Conservation (phyloP, 2,329 filamentous ascomycete species). For the Xylaria sp. region DNA sequence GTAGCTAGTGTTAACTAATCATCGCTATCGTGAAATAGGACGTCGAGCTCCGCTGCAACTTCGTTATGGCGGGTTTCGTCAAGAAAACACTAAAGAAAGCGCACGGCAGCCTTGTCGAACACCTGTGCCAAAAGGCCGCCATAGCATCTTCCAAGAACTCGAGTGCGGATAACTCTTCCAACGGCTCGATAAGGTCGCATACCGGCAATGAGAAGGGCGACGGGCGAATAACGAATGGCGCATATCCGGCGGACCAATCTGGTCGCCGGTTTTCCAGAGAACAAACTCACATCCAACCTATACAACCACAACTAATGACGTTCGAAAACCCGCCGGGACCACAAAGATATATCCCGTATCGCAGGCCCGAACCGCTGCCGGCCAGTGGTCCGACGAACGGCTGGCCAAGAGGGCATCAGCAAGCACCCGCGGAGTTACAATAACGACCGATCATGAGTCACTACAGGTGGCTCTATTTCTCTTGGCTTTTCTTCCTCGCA, state of each 20-base stretch:
- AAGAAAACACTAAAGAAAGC: conserved; percentile 82
- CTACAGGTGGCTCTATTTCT: neutral
- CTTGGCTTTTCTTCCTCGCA: neutral
- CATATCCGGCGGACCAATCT: neutral
- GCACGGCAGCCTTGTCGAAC: conserved; percentile 71
- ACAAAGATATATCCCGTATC: conserved; percentile 7
- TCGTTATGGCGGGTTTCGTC: conserved; percentile 76
- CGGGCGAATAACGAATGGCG: neutral
- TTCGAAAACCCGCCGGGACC: neutral
- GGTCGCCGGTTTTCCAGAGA: neutral
- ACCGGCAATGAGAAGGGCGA: neutral
- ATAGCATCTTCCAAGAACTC: neutral
- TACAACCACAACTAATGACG: neutral
- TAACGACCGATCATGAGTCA: neutral
- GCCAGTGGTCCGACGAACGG: neutral
- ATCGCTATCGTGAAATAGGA: conserved; percentile 54
- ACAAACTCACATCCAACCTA: neutral
- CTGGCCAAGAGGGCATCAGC: conserved; percentile 2
- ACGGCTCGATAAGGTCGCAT: conserved; percentile 3
- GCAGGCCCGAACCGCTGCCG: conserved; percentile 3
- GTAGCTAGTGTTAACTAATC: too few species aligned
- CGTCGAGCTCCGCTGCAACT: conserved; percentile 80
- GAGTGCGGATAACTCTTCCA: neutral
- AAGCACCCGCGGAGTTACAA: conserved; percentile 16
- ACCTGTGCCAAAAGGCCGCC: conserved; percentile 58